Evolutionary conservation across 140 eudicot species (phyloP).

Genomic region (Flaveria floridana): DNA sequence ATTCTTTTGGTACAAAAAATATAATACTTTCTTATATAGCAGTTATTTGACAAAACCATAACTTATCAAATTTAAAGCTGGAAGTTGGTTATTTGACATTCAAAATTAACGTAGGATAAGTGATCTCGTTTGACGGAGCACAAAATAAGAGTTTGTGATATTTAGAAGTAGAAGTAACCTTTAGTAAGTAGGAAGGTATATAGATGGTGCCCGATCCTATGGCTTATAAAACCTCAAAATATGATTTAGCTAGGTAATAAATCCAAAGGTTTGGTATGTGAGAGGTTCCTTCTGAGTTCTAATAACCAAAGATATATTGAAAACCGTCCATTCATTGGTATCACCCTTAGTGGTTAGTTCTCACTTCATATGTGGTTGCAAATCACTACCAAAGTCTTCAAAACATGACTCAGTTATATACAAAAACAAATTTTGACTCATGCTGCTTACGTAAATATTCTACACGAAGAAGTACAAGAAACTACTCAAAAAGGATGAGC

Average conservation of each 20-base stretch:
- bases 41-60: no score
- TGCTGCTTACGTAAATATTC: not conserved
- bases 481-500: not conserved
- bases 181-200: not conserved
- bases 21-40: not conserved
- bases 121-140: not conserved
- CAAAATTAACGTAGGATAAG: not conserved
- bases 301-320: not conserved
- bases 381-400: slow-evolving; percentile 3
- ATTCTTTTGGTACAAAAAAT: no score
- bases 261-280: not conserved
- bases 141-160: not conserved
- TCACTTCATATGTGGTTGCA: slow-evolving; percentile 2
- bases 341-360: not conserved
- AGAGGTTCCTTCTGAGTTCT: not conserved
- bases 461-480: not conserved
- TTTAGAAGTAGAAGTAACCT: not conserved
- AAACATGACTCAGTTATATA: not conserved
- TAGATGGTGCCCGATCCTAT: not conserved
- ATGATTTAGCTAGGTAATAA: not conserved
- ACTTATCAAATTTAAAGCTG: not conserved
- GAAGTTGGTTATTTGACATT: not conserved
- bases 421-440: not conserved
- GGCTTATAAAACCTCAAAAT: not conserved
- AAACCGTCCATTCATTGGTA: not conserved